Base-by-base conservation (phyloP, 768 basidiomycete genomes). In the Kockovaella imperatae region DNA sequence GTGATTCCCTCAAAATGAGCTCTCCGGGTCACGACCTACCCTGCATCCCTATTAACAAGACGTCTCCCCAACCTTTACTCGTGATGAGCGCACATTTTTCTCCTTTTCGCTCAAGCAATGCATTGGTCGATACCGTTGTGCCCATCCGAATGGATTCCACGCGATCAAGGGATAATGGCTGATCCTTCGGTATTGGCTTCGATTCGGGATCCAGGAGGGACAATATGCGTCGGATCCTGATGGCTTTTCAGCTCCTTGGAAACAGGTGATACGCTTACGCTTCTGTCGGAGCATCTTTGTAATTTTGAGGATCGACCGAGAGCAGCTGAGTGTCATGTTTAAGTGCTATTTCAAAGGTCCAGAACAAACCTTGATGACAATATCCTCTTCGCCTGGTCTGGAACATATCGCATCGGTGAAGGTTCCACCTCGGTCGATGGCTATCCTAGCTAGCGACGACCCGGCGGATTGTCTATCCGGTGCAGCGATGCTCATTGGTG, bases 251-350 rank as follows among this genome's bases (percentile, higher is more conserved):
- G 24, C 10, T 6, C 11, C 7, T 26, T 11, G 21, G 11, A 46
- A 17, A 6, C 24, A 17, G 17, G 31, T 15, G 50, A 32, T 20
- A 10, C 32, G 26, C 53, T 52, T 13, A 62, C 57, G 49, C 58
- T 53, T 59, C 57, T 40, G 88, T 93, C 0, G 93, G 91, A 1
- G 91, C 91, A 74, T 97, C 91, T 3, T 74, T 71, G 71, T 97
- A 96, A 43, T 62, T 64, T 14, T 73, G 75, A 1, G 84, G 80
- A 72, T 96, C 93, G 69, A 87, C 84, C 0, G 87, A 90, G 36
- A 95, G 73, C 1, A 96, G 80, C 69, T 95, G 25, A 4, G n/a
- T n/a, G n/a, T n/a, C n/a, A n/a, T n/a, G n/a, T n/a, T n/a, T 18
- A 20, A 39, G 8, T 10, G 8, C 10, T 39, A 32, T 32, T 10